A percentile compares a stretch with the other conserved stretches of the same genome.
Evolutionary conservation across 768 basidiomycete species (phyloP).

Genomic region (Termitomyces sp.): DNA sequence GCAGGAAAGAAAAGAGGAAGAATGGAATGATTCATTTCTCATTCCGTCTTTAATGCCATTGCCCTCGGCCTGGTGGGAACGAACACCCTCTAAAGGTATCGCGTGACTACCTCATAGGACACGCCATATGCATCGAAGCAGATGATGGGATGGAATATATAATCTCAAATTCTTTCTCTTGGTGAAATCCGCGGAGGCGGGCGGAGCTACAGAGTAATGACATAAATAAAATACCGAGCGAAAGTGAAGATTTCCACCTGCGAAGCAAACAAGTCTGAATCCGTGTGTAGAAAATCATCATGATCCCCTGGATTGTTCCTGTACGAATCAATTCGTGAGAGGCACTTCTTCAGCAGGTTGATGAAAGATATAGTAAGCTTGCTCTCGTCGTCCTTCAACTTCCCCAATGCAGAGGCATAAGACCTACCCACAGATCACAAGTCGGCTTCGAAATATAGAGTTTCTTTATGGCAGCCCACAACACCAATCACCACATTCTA

Average conservation of each 20-base stretch:
- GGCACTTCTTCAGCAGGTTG: constrained; percentile 89
- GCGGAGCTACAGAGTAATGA: background rate
- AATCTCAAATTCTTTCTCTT: background rate
- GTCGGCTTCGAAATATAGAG: constrained; percentile 81
- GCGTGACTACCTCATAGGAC: background rate
- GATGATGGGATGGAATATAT: background rate
- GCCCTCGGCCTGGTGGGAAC: background rate
- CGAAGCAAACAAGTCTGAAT: background rate
- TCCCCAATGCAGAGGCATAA: constrained; percentile 80
- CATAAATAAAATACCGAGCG: background rate
- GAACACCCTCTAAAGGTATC: background rate
- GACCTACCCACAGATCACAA: constrained; percentile 74
- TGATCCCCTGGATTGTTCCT: constrained; percentile 31
- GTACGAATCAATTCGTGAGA: constrained; percentile 81
- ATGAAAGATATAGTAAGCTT: constrained; percentile 78
- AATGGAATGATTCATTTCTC: background rate
- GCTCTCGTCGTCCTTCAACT: constrained; percentile 86
- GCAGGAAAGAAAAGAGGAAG: background rate
- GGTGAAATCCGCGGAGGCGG: background rate
- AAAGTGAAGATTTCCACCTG: background rate
- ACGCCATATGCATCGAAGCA: background rate
- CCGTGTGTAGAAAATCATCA: background rate
- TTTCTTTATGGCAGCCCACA: constrained; percentile 75
- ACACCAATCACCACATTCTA: constrained; percentile 7
- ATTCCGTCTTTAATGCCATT: background rate